Evolutionary conservation across 2,329 filamentous ascomycete genomes (phyloP), one percentile per base, ranked within the genome.

Genomic region (Dactylellina sp.): DNA sequence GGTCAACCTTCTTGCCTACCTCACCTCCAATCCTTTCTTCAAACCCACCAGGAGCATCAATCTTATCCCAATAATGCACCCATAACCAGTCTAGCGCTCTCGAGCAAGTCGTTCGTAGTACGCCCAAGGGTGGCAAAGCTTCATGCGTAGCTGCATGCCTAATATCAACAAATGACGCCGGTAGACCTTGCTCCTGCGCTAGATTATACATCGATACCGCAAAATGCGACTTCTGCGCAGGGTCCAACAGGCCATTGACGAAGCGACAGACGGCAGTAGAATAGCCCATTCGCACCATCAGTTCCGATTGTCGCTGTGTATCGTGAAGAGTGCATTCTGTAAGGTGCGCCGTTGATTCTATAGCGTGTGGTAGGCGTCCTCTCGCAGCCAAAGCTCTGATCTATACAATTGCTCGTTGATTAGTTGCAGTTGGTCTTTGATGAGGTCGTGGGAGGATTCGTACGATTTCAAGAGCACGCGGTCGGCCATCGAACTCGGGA

Each of bases 91-190:
- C 84, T 75, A 97, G 83, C 0, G 90, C 91, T 77, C 89, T 87
- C 75, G 84, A 82, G 0, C 90, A 87, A 0, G 90, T 90, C 37
- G 85, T 85, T 59, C 92, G 87, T 75, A 97, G 83, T 75, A 92
- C 88, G 9, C 86, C 84, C 60, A 97, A 83, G 0, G 89, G 89
- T 0, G 93, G 93, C 65, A 97, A 83, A 79, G 93, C 91, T 81
- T 96, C 91, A 80, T 98, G 93, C 42, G 93, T 96, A 46, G 91
- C 91, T 82, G 96, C 91, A 80, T 97, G 93, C 49, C 93, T 87
- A 70, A 96, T 84, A 83, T 96, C 93, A 61, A 97, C 92, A 81
- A 97, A 96, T 0, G 90, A 89, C 0, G 89, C 88, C 0, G 90
- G 90, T 66, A 93, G 82, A 0, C 87, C 88, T 66, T 92, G 87